Evolutionary conservation across 257 asterid species (phyloP).

Genomic region (Euphrasia confusa): DNA sequence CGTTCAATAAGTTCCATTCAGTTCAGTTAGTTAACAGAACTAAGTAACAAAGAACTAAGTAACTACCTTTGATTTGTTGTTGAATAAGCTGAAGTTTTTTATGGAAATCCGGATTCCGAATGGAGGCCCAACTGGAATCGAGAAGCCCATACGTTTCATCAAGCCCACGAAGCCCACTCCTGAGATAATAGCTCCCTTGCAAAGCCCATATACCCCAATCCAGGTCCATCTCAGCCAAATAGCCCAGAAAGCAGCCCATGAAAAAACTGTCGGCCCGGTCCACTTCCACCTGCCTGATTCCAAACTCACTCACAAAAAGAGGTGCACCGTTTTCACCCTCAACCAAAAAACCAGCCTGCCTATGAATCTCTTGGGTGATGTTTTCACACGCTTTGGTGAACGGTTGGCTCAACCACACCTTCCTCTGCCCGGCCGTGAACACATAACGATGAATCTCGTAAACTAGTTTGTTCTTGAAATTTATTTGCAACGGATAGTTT

Average conservation of each 20-base stretch:
- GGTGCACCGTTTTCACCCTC: constrained; percentile 40
- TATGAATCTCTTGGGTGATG: constrained; percentile 19
- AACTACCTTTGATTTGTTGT: constrained; percentile 30
- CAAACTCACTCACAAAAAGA: constrained; percentile 54
- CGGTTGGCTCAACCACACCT: constrained; percentile 25
- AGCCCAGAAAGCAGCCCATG: constrained; percentile 34
- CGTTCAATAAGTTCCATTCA: too few relatives aligned
- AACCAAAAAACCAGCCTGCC: constrained; percentile 34
- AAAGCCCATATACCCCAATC: constrained; percentile 67
- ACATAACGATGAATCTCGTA: constrained; percentile 53
- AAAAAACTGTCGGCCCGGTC: constrained; percentile 32
- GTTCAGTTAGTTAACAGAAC: too few relatives aligned
- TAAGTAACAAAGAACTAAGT: background rate
- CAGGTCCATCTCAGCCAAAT: constrained; percentile 42
- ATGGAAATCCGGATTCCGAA: constrained; percentile 32
- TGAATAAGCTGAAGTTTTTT: constrained; percentile 32
- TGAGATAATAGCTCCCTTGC: constrained; percentile 47
- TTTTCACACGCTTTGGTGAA: constrained; percentile 30
- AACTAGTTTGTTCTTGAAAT: constrained; percentile 33
- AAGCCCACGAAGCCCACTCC: constrained; percentile 30
- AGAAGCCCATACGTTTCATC: constrained; percentile 50
- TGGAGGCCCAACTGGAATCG: constrained; percentile 30
- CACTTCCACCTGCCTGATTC: constrained; percentile 27
- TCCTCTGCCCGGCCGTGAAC: constrained; percentile 25
- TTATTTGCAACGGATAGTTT: constrained; percentile 26